Conservation (phyloP, 495 filamentous ascomycete genomes). For the Endocarpon pusillum region DNA sequence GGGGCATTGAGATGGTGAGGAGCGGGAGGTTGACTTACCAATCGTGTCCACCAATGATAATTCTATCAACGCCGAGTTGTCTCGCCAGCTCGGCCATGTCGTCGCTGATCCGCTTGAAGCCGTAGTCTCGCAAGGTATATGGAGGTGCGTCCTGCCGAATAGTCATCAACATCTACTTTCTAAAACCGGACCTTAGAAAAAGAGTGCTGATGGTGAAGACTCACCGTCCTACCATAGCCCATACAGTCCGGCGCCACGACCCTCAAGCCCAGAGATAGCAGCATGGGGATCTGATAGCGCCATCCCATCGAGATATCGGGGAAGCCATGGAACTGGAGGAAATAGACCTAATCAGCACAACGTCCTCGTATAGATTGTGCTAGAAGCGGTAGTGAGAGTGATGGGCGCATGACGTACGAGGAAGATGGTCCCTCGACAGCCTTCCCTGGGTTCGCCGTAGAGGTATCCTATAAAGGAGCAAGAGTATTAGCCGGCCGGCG, state of each 20-base stretch:
- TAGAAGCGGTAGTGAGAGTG: too few species aligned
- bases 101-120: slow-evolving; percentile 47
- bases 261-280: slow-evolving; percentile 47
- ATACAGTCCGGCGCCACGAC: slow-evolving; percentile 68
- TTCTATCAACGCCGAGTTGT: slow-evolving; percentile 36
- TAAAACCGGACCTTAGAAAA: background rate
- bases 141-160: slow-evolving; percentile 37
- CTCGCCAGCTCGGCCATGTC: slow-evolving; percentile 50
- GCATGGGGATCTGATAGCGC: slow-evolving; percentile 67
- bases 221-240: slow-evolving; percentile 61
- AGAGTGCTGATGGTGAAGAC: slow-evolving; percentile 2
- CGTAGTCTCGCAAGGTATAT: slow-evolving; percentile 36
- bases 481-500: background rate
- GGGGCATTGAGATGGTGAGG: too few species aligned
- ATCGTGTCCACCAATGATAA: slow-evolving; percentile 73
- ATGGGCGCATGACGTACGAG: slow-evolving; percentile 31
- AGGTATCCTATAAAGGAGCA: slow-evolving; percentile 36
- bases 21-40: slow-evolving; percentile 39
- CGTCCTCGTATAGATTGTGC: too few species aligned
- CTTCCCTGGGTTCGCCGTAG: slow-evolving; percentile 38
- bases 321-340: slow-evolving; percentile 40
- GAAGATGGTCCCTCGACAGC: slow-evolving; percentile 42
- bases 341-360: slow-evolving; percentile 5
- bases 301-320: slow-evolving; percentile 57
- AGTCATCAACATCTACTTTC: slow-evolving; percentile 2